Percentiles rank a stretch among this genome's conserved stretches.
phyloP scores from a whole-genome alignment of 495 filamentous ascomycete genomes.

The Hypoxylon subgilvum region DNA sequence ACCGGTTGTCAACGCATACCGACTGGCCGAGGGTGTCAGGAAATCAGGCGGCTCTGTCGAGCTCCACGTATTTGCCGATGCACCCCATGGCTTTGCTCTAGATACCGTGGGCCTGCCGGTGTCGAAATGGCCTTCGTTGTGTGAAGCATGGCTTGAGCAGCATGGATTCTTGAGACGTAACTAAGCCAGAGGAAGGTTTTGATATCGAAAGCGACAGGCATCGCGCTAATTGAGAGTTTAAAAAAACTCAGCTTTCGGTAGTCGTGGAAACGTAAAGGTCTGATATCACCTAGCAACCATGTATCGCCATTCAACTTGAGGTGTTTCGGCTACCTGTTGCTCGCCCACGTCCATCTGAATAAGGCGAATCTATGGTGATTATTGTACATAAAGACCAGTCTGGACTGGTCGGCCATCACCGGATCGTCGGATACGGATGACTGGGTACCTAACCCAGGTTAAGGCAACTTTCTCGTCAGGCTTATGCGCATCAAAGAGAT shows the following conservation, averaged over 20 bases:
- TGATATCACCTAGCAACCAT: no score
- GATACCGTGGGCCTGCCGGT: constrained; percentile 21
- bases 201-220: no score
- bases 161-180: constrained; percentile 28
- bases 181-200: no score
- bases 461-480: constrained; percentile 27
- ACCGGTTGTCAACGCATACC: constrained; percentile 26
- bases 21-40: constrained; percentile 10
- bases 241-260: no score
- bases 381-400: constrained; percentile 54
- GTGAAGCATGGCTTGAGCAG: constrained; percentile 17
- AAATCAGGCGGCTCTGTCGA: constrained; percentile 19
- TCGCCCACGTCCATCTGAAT: constrained; percentile 33
- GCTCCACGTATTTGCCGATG: constrained; percentile 24
- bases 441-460: constrained; percentile 34
- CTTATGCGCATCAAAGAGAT: neutral
- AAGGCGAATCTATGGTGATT: constrained; percentile 58
- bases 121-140: constrained; percentile 16
- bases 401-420: constrained; percentile 55
- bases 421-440: constrained; percentile 50
- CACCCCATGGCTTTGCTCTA: constrained; percentile 29
- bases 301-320: no score
- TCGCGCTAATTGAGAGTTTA: no score
- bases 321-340: neutral
- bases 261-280: no score